These are phyloP conservation scores for Salix dunnii DNA, from an alignment of 345 rosid genomes.

Conservation along the genomic window DNA sequence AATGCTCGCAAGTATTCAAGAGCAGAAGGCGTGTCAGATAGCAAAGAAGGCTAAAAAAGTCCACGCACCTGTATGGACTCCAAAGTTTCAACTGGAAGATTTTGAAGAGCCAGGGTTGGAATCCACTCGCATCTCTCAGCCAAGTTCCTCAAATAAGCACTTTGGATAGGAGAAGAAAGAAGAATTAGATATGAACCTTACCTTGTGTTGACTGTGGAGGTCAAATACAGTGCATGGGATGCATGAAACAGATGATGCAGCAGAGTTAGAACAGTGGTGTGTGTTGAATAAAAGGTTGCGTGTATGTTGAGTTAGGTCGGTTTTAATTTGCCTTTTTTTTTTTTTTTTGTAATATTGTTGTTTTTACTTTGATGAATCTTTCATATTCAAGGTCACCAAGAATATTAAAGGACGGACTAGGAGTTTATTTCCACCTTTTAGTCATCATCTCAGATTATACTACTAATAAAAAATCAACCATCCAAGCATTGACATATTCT, in stretches of 20 bases:
- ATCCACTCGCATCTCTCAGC: neutral
- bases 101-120: neutral
- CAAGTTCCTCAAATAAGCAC: constrained; percentile 9
- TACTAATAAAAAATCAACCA: neutral
- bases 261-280: neutral
- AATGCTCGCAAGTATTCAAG: constrained; percentile 4
- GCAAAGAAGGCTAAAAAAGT: constrained; percentile 14
- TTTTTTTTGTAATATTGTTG: neutral
- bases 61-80: neutral
- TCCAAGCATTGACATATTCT: neutral
- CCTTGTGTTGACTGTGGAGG: neutral
- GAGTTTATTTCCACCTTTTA: neutral
- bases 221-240: neutral
- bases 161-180: constrained; percentile 5
- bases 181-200: constrained; percentile 4
- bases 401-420: neutral
- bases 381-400: neutral
- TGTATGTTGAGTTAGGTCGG: neutral
- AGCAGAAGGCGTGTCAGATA: constrained; percentile 3
- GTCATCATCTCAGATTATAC: neutral
- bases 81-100: constrained; percentile 7
- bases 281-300: neutral
- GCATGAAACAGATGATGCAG: neutral
- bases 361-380: neutral
- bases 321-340: neutral